Conservation (phyloP, 2,329 filamentous ascomycete species). For the Talaromyces pinophilus region DNA sequence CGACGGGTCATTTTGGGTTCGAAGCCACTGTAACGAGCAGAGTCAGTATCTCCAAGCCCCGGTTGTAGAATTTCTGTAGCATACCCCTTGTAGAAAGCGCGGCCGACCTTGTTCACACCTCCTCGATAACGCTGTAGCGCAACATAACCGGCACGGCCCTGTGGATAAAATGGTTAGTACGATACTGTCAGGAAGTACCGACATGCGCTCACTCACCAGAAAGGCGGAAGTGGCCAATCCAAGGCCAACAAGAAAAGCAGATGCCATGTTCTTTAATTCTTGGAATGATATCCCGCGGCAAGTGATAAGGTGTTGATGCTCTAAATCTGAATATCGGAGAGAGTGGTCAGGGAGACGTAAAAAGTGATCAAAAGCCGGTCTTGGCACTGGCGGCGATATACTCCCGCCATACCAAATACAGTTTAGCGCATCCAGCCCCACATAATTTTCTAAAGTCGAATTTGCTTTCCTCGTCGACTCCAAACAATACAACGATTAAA, state of each 20-base stretch:
- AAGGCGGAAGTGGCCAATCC: conserved; percentile 66
- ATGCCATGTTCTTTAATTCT: conserved; percentile 39
- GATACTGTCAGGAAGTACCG: background rate
- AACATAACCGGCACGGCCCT: conserved; percentile 91
- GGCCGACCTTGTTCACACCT: conserved; percentile 73
- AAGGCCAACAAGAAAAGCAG: conserved; percentile 46
- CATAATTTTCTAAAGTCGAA: conserved; percentile 23
- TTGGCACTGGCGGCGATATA: conserved; percentile 18
- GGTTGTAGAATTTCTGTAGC: background rate
- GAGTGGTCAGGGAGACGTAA: conserved; percentile 9
- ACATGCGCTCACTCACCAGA: conserved; percentile 60
- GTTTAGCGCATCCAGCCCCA: conserved; percentile 17
- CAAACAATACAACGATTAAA: background rate
- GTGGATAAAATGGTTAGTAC: conserved; percentile 24
- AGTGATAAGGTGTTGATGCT: background rate
- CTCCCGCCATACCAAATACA: background rate
- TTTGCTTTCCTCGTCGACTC: conserved; percentile 14
- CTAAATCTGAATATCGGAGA: background rate
- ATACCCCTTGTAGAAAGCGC: conserved; percentile 88
- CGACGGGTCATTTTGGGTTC: conserved; percentile 90
- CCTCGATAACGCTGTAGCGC: conserved; percentile 77
- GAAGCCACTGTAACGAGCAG: conserved; percentile 62
- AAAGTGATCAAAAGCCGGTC: conserved; percentile 42
- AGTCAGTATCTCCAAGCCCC: conserved; percentile 23
- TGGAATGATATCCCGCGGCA: background rate